Evolutionary conservation across 1,139 yeast species (phyloP), one percentile per base, ranked within the genome.

Genomic region (Hemisphaericaspora xylanilytica): DNA sequence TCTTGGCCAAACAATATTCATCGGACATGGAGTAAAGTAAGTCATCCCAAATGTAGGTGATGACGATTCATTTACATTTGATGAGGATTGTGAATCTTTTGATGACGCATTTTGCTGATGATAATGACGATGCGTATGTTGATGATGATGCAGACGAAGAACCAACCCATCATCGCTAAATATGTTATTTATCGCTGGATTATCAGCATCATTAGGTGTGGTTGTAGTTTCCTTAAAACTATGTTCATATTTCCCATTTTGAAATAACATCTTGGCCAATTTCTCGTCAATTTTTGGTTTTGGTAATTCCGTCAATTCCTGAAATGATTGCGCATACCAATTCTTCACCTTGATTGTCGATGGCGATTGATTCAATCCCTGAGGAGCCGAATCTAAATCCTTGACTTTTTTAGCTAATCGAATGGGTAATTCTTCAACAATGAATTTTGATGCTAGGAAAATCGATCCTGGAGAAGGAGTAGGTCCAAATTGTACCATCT

Each of bases 251-350:
- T 25, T 22, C 20, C 52, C 52, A 37, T 53, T 52, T 15, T 49
- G 47, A 43, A 53, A 59, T 41, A 78, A 59, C 39, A 75, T 46
- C 37, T 63, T 53, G 14, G 55, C 53, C 46, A 77, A 58, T 32
- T 65, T 62, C 2, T 61, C 70, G 33, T 66, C 63, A 28, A 79
- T 61, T 7, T 42, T 51, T 0, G 84, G 84, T 45, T 73, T 72
- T 7, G 76, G 75, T 39, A 79, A 58, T 33, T 73, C 65, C 10
- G 85, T 80, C 50, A 88, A 71, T 54, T 88, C 96, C 51, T 87
- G 89, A 58, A 88, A 89, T 13, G 92, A 82, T 59, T 87, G 95
- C 2, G 94, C 92, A 55, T 89, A 89, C 96, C 96, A 89, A 56
- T 86, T 81, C 46, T 82, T 77, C 15, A 89, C 96, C 48, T 81